Evolutionary conservation across 257 asterid species (phyloP), one percentile per base, ranked within the genome.

Genomic region (Coffea canephora): DNA sequence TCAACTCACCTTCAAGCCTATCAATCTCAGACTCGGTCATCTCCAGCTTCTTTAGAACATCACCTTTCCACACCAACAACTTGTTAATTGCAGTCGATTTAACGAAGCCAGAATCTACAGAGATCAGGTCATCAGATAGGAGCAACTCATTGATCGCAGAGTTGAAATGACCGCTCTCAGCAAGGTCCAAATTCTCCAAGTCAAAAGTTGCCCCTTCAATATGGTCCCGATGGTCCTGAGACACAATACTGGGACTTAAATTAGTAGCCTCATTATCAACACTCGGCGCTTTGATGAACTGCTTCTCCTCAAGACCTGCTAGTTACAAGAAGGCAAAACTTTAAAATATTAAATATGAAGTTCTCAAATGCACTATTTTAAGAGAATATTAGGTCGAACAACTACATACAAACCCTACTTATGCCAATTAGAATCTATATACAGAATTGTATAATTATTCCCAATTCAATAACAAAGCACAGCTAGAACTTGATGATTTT

Each of bases 1-100:
- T 96, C 83, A 91, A 89, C 83, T 92, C 93, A 74, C 91, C 90
- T 85, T 96, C 99, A 81, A 96, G 97, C 71, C 84, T 86, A 87
- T 96, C 99, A 84, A 94, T 89, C 87, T 92, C 97, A 49, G 92
- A 83, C 87, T 92, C 98, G 36, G 97, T 92, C 83, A 81, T 85
- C 89, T 92, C 99, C 78, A 96, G 77, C 21, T 90, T 92, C 86
- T 96, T 96, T 73, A 89, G 78, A 82, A 89, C 79, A 78, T 89
- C 89, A 79, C 79, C 90, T 88, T 90, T 96, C 96, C 89, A 92
- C 41, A 89, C 85, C 74, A 86, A 54, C 90, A 96, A 83, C 87
- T 94, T 94, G 81, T 87, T 92, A 87, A 88, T 82, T 50, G 94
- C 91, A 77, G 94, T 85, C 74, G 92, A 76, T 79, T 86, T 87